A percentile compares a stretch with the other conserved stretches of the same genome.
These are phyloP conservation scores for Micractinium sp. DNA, from an alignment of 139 green algal species.

Conservation along the genomic window DNA sequence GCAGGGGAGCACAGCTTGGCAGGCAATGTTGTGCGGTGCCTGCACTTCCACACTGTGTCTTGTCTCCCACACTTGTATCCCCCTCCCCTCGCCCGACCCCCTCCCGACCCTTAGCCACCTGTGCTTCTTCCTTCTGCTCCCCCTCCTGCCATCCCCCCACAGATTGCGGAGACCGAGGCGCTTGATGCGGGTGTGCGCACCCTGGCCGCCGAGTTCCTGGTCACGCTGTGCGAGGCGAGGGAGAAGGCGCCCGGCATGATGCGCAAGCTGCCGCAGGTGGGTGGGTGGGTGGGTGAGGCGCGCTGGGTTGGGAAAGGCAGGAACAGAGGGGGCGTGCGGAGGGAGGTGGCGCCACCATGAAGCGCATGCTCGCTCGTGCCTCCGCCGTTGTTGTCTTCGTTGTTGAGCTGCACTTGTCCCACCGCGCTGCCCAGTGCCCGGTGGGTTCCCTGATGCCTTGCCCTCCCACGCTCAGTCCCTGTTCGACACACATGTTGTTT, in stretches of 20 bases:
- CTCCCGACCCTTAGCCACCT: neutral
- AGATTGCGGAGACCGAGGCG: conserved; percentile 44
- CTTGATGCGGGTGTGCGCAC: conserved; percentile 73
- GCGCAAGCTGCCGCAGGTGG: conserved; percentile 85
- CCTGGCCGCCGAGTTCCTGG: conserved; percentile 92
- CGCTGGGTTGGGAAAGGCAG: neutral
- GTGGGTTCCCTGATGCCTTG: too few relatives aligned
- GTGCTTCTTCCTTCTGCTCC: too few relatives aligned
- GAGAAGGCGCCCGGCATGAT: conserved; percentile 95
- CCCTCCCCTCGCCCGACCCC: neutral
- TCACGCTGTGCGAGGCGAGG: conserved; percentile 94
- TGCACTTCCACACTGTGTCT: too few relatives aligned
- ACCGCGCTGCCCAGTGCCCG: too few relatives aligned
- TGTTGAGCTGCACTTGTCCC: too few relatives aligned
- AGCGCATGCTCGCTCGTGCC: neutral
- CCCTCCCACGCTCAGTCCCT: too few relatives aligned
- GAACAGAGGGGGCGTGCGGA: neutral
- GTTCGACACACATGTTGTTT: too few relatives aligned
- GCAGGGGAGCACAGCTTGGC: too few relatives aligned
- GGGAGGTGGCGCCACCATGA: conserved; percentile 13
- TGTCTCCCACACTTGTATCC: too few relatives aligned
- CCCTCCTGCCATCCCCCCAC: too few relatives aligned
- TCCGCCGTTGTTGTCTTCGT: too few relatives aligned
- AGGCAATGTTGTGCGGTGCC: too few relatives aligned
- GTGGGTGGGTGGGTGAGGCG: neutral